These are phyloP conservation scores for Chenopodium album DNA, from an alignment of 148 eudicot species.

Conservation along the genomic window DNA sequence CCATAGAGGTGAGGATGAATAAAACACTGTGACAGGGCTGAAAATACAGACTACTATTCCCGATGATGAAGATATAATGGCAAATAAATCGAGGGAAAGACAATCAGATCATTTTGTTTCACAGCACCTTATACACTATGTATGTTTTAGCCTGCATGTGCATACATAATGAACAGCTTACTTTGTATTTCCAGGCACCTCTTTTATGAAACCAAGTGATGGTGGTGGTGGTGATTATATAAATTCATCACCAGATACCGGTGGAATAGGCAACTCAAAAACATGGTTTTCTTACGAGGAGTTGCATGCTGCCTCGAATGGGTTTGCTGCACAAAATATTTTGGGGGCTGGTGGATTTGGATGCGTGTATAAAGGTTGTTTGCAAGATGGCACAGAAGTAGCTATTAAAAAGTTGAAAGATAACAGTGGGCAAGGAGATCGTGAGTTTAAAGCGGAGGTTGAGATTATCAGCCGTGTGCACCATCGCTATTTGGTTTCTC, in stretches of 20 bases:
- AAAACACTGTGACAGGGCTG: neutral
- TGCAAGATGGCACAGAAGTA: slow-evolving; percentile 81
- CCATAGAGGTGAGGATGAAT: neutral
- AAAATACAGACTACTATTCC: neutral
- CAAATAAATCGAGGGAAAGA: neutral
- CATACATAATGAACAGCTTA: neutral
- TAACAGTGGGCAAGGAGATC: slow-evolving; percentile 94
- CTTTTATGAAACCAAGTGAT: slow-evolving; percentile 39
- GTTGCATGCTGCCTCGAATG: slow-evolving; percentile 63
- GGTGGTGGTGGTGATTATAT: slow-evolving; percentile 40
- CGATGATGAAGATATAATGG: neutral
- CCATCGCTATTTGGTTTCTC: slow-evolving; percentile 90
- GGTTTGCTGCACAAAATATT: slow-evolving; percentile 63
- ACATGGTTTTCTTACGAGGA: slow-evolving; percentile 84
- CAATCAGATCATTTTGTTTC: neutral
- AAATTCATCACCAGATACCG: slow-evolving; percentile 48
- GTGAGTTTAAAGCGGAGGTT: slow-evolving; percentile 95
- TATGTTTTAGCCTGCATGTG: neutral
- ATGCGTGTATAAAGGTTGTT: slow-evolving; percentile 77
- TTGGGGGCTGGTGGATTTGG: slow-evolving; percentile 97
- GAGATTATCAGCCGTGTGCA: slow-evolving; percentile 95
- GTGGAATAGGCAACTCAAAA: slow-evolving; percentile 57
- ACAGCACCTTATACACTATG: neutral
- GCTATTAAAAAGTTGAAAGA: slow-evolving; percentile 90
- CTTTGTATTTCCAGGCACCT: slow-evolving; percentile 24